Percentiles rank a stretch among this genome's conserved stretches.
Conservation (phyloP, 108 stramenopile genomes). For the Tribonema minus region DNA sequence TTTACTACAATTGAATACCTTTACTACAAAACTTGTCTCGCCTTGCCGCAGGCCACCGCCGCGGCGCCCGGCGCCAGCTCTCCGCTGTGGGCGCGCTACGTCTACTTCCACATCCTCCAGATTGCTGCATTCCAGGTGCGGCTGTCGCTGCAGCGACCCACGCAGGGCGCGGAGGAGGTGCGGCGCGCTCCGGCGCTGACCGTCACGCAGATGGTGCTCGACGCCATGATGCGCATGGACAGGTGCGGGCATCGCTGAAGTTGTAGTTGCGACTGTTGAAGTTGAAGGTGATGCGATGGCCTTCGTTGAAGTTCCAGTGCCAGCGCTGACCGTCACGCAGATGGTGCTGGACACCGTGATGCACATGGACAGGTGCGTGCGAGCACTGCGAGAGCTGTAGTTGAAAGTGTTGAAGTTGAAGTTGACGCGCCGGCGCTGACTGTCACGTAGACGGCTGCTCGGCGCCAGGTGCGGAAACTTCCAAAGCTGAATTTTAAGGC, state of each 20-base stretch:
- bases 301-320: too few relatives aligned
- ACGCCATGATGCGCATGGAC: constrained; percentile 47
- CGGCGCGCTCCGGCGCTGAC: constrained; percentile 28
- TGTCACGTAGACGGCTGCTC: too few relatives aligned
- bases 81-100: not conserved
- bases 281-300: too few relatives aligned
- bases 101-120: constrained; percentile 24
- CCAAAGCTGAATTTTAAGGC: too few relatives aligned
- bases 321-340: constrained; percentile 20
- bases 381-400: too few relatives aligned
- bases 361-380: constrained; percentile 48
- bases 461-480: too few relatives aligned
- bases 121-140: constrained; percentile 10
- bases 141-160: constrained; percentile 37
- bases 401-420: too few relatives aligned
- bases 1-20: too few relatives aligned
- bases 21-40: too few relatives aligned
- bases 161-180: constrained; percentile 13
- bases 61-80: not conserved
- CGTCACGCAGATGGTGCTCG: constrained; percentile 35
- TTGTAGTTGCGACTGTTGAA: too few relatives aligned
- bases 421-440: too few relatives aligned
- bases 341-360: constrained; percentile 43
- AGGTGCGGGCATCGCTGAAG: too few relatives aligned
- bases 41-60: not conserved